Conservation (phyloP, 768 basidiomycete genomes). For the Trametes elegans region DNA sequence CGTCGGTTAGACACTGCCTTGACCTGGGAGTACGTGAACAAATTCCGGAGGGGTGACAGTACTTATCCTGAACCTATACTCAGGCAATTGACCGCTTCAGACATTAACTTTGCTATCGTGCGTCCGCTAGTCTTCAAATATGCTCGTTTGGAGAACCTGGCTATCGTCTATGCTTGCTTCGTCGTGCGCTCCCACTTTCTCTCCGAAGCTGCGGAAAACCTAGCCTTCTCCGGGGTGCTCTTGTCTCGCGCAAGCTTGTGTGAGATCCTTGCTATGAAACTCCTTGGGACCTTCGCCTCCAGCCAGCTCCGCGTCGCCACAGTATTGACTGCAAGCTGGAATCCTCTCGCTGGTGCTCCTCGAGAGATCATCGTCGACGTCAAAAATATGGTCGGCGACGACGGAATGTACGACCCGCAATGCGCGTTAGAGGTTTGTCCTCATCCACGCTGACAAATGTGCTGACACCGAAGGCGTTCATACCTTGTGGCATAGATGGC, state of each 20-base stretch:
- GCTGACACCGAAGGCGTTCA: not conserved
- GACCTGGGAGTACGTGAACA: conserved; percentile 70
- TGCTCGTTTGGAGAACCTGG: conserved; percentile 72
- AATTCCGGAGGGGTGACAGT: conserved; percentile 5
- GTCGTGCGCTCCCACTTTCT: conserved; percentile 80
- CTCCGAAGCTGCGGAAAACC: conserved; percentile 60
- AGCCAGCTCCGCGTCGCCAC: conserved; percentile 76
- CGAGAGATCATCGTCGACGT: conserved; percentile 66
- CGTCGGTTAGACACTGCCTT: conserved; percentile 58
- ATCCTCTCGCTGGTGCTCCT: conserved; percentile 77
- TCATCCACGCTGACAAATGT: not conserved
- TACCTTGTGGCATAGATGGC: conserved; percentile 65
- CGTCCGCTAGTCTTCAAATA: conserved; percentile 78
- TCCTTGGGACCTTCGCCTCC: conserved; percentile 70
- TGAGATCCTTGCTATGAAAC: conserved; percentile 87
- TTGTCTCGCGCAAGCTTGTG: conserved; percentile 72
- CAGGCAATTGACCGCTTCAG: conserved; percentile 81
- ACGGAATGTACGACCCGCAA: conserved; percentile 65
- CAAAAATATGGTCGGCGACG: conserved; percentile 57
- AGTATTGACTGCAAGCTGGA: conserved; percentile 81
- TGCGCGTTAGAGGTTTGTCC: conserved; percentile 81
- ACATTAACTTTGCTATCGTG: conserved; percentile 78
- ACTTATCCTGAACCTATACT: not conserved
- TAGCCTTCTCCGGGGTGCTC: conserved; percentile 78
- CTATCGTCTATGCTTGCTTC: conserved; percentile 73